A percentile compares a stretch with the other conserved stretches of the same genome.
phyloP scores from a whole-genome alignment of 2,329 filamentous ascomycete species.

The Fusarium protoensiforme region DNA sequence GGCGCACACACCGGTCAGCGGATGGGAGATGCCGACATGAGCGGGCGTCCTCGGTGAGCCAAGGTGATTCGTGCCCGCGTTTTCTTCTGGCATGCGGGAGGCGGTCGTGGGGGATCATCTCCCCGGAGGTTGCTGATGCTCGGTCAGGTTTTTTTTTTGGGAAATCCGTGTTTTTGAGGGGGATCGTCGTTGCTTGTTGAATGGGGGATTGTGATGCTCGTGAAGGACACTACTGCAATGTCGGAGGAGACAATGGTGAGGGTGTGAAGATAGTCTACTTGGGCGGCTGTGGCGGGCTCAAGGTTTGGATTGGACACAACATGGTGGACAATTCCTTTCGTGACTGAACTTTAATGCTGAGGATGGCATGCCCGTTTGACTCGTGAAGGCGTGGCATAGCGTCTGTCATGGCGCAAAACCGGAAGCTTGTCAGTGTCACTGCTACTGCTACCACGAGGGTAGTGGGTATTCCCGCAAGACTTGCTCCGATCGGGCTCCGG shows the following conservation, averaged over 20 bases:
- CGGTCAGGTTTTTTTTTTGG: not conserved
- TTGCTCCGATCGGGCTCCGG: not conserved
- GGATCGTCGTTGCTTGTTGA: not conserved
- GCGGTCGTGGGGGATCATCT: conserved; percentile 18
- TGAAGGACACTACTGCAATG: not conserved
- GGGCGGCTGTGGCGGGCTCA: not conserved
- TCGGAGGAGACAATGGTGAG: not conserved
- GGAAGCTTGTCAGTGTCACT: not conserved
- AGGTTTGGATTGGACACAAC: not conserved
- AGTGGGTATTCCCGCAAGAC: not conserved
- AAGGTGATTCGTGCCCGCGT: conserved; percentile 37
- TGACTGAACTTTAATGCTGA: not conserved
- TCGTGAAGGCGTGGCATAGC: not conserved
- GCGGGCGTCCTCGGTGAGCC: not conserved
- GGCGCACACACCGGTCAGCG: conserved; percentile 21
- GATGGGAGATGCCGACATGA: conserved; percentile 30
- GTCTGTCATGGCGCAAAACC: not conserved
- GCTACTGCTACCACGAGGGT: not conserved
- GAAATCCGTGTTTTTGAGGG: not conserved
- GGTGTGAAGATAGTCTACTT: conserved; percentile 18
- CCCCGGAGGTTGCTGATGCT: not conserved
- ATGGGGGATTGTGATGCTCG: not conserved
- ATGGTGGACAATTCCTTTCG: not conserved
- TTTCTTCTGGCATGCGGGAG: not conserved
- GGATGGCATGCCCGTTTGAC: not conserved